Base-by-base conservation (phyloP, 2,329 filamentous ascomycete species). In the Calonectria pauciramosa region DNA sequence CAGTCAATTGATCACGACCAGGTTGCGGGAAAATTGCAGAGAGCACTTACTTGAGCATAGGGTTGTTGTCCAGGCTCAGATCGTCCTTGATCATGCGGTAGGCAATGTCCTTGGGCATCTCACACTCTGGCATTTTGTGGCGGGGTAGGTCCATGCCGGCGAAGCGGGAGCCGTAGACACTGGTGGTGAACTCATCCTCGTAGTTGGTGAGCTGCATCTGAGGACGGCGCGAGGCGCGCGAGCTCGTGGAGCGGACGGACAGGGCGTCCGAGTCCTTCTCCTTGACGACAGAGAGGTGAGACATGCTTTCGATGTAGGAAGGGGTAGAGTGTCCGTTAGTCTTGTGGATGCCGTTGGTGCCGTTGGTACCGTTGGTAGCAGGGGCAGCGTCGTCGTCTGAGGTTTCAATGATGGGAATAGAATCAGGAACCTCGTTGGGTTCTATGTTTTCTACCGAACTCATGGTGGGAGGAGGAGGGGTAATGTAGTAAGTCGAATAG, bases 21-120 rank as follows among this genome's bases (percentile, higher is more conserved):
- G 11, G n/a, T 9, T 26, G 26, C 47, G 36, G 11, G 66, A 44
- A 28, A 56, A 32, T 63, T 36, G 56, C 28, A 9, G 23, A 30
- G 47, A 44, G 51, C 16, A 82, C 89, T 79, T 86, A 94, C 93
- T 94, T 95, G 77, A 98, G 90, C 89, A 96, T 96, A 11, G 96
- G 95, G 80, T 96, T 97, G 71, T 96, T 96, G 83, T 99, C 96
- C 68, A 98, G 89, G 77, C 94, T 97, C 77, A 98, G 89, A 83
- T 98, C 95, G 84, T 98, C 96, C 88, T 95, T 96, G 89, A 98
- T 98, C 94, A 98, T 94, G 64, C 96, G 93, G 85, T 98, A 98
- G n/a, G 96, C 96, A 68, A 98, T 91, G 79, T 98, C 94, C 80
- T 91, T 93, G 56, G 96, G 96, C 96, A 98, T 98, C 86, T 97